These are phyloP conservation scores for Fusarium udum DNA, from an alignment of 2,329 filamentous ascomycete species.

Conservation along the genomic window DNA sequence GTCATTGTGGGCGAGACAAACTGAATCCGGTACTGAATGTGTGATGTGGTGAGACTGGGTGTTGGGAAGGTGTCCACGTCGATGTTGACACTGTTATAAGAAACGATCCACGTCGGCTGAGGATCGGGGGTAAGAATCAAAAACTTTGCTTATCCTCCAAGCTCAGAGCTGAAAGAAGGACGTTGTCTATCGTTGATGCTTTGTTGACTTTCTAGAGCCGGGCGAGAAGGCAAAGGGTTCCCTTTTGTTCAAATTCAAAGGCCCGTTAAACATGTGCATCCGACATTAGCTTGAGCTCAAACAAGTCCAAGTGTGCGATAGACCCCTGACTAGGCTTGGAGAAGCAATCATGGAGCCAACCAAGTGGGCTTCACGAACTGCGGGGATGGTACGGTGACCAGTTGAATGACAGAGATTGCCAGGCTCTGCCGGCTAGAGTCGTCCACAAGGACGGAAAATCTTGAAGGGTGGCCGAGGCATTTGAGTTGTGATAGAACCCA, in stretches of 20 bases:
- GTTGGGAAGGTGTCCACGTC: not conserved
- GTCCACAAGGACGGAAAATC: conserved; percentile 41
- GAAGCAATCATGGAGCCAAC: conserved; percentile 37
- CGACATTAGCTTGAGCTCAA: conserved; percentile 32
- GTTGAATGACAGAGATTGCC: conserved; percentile 26
- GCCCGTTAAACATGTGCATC: conserved; percentile 33
- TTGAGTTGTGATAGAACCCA: conserved; percentile 1
- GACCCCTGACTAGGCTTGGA: conserved; percentile 44
- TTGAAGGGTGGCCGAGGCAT: conserved; percentile 21
- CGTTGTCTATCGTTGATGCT: conserved; percentile 5
- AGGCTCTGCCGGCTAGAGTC: conserved; percentile 20
- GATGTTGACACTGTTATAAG: conserved; percentile 10
- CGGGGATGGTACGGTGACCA: conserved; percentile 41
- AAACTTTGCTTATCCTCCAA: not conserved
- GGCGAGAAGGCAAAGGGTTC: conserved; percentile 22
- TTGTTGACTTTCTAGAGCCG: conserved; percentile 25
- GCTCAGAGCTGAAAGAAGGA: conserved; percentile 4
- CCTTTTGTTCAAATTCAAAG: conserved; percentile 29
- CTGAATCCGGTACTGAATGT: conserved; percentile 17
- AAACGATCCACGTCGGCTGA: not conserved
- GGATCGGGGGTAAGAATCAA: conserved; percentile 1
- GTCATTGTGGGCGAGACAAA: conserved; percentile 38
- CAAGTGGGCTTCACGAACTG: conserved; percentile 39
- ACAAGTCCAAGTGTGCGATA: conserved; percentile 31
- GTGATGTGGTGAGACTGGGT: not conserved